These are phyloP conservation scores for Camillea tinctor DNA, from an alignment of 2,329 filamentous ascomycete species.

Conservation along the genomic window DNA sequence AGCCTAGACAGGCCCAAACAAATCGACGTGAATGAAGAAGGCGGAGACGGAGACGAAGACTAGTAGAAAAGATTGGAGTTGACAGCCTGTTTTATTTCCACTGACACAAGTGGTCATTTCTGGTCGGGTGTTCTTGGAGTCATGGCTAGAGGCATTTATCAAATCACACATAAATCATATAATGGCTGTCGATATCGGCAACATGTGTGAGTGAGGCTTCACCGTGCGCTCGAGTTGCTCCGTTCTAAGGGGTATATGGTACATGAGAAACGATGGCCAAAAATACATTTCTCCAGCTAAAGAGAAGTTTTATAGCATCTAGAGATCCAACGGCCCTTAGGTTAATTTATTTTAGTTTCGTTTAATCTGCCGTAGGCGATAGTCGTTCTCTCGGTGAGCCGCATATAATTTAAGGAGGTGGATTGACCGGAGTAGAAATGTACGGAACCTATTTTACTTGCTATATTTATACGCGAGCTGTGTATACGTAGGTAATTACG, in stretches of 20 bases:
- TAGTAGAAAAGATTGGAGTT: conserved; percentile 19
- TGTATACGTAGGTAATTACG: no score
- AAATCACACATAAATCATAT: conserved; percentile 26
- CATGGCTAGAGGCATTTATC: conserved; percentile 30
- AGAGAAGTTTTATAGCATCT: neutral
- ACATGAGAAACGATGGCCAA: neutral
- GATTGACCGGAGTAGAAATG: no score
- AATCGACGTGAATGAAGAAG: conserved; percentile 12
- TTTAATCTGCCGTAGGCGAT: neutral
- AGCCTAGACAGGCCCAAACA: conserved; percentile 10
- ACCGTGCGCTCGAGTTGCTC: neutral
- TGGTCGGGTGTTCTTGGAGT: conserved; percentile 30
- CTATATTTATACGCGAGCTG: no score
- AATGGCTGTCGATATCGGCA: conserved; percentile 2
- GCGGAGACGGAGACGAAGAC: no score
- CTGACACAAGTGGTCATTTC: conserved; percentile 26
- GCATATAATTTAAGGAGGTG: no score
- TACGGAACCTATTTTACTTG: no score
- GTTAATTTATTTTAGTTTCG: neutral
- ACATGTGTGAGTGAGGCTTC: neutral
- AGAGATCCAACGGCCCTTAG: neutral
- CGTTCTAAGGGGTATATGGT: neutral
- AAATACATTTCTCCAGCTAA: neutral
- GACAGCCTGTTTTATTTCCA: conserved; percentile 26
- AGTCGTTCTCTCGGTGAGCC: no score